These are phyloP conservation scores for Agrostemma githago DNA, from an alignment of 148 eudicot species.

Conservation along the genomic window DNA sequence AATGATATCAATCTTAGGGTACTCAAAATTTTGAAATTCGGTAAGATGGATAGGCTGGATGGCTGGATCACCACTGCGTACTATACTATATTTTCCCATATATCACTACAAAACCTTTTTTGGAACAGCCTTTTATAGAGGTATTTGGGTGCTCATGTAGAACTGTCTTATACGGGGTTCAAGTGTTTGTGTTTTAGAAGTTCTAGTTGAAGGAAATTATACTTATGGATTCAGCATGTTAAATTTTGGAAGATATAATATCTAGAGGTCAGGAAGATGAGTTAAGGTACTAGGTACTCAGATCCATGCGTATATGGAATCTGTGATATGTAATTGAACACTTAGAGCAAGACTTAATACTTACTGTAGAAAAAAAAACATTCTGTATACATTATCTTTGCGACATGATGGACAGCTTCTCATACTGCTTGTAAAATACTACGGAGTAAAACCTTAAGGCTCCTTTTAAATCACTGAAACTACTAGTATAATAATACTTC, in stretches of 20 bases:
- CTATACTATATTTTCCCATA: background rate
- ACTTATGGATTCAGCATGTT: background rate
- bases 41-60: background rate
- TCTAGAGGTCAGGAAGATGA: background rate
- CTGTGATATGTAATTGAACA: background rate
- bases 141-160: too few relatives aligned
- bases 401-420: background rate
- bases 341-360: background rate
- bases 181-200: background rate
- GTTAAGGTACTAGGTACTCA: background rate
- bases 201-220: background rate
- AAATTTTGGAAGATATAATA: background rate
- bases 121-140: background rate
- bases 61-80: background rate
- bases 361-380: background rate
- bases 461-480: background rate
- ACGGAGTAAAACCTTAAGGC: background rate
- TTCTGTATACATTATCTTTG: background rate
- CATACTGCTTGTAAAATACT: background rate
- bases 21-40: background rate
- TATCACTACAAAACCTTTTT: background rate
- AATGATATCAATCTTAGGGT: background rate
- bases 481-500: too few relatives aligned
- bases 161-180: background rate
- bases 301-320: constrained; percentile 11